Conservation (phyloP, 306 rosid species). For the Acacia acuminata region DNA sequence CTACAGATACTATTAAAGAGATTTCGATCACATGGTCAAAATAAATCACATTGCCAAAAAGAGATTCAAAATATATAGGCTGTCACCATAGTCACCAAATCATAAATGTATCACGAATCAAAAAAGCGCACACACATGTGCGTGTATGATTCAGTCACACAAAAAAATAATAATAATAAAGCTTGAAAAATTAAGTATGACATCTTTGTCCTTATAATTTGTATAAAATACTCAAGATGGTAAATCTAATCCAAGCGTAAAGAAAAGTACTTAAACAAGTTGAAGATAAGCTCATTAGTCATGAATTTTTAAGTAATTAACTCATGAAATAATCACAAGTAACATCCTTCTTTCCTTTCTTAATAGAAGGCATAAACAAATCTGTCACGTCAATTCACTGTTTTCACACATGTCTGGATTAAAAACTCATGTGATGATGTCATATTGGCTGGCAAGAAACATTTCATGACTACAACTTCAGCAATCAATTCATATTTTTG, state of each 20-base stretch:
- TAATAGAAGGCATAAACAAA: not conserved
- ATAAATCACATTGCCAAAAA: not conserved
- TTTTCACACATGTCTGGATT: not conserved
- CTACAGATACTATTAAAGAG: conserved; percentile 12
- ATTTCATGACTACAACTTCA: not conserved
- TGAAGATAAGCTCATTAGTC: not conserved
- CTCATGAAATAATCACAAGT: not conserved
- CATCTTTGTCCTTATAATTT: not conserved
- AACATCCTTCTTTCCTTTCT: not conserved
- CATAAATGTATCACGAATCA: too few relatives aligned
- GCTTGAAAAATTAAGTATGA: not conserved
- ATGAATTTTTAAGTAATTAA: not conserved
- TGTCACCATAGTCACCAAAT: not conserved
- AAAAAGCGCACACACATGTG: too few relatives aligned
- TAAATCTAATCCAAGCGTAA: not conserved
- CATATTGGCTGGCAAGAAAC: not conserved
- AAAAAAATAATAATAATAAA: not conserved
- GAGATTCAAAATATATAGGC: conserved; percentile 12
- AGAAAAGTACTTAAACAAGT: not conserved
- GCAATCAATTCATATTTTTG: not conserved
- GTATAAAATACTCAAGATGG: not conserved
- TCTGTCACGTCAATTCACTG: not conserved
- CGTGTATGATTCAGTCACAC: not conserved
- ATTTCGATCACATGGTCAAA: conserved; percentile 20
- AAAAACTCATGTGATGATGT: not conserved